Evolutionary conservation across 179 eudicot genomes (phyloP), one percentile per base, ranked within the genome.

Genomic region (Silene vulgaris): DNA sequence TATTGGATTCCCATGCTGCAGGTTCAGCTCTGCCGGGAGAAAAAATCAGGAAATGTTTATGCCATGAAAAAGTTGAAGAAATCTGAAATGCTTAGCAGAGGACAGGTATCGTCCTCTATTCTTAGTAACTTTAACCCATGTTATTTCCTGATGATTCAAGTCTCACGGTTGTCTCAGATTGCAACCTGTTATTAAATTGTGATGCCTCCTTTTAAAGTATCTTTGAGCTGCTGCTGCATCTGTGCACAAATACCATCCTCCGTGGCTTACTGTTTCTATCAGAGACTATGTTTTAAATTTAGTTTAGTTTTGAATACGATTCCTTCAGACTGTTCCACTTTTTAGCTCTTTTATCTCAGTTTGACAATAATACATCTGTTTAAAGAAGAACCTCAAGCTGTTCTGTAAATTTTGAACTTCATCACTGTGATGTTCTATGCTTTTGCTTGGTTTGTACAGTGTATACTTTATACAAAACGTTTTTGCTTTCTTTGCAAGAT

Each of bases 11-110:
- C 28, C 52, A 12, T 8, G 32, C 52, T 54, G 78, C 85, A 89
- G 97, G 97, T 91, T 62, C 80, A 90, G 65, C 65, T 91, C 21
- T 90, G 94, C 62, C 88, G 86, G 56, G 96, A 88, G 83, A 90
- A 90, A 80, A 84, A 80, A 83, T 85, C 90, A 50, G 89, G 89
- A 43, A 78, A 90, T 45, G 83, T 91, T 54, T 90, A 84, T 81
- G 97, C 97, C 11, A 88, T 91, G 97, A 92, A 92, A 78, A 92
- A 92, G 82, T 79, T 92, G 66, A 92, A 90, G 82, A 90, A 92
- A 79, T 82, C 94, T 37, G 97, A 91, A 80, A 91, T 91, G 94
- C 89, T 91, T 17, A 87, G 82, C 40, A 84, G 89, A 76, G 92
- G 94, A 75, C 97, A 91, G 97, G 94, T 91, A 71, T 78, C n/a